A percentile compares a stretch with the other conserved stretches of the same genome.
Conservation (phyloP, 1,284 basidiomycete genomes). For the Porogramme epimiltina region DNA sequence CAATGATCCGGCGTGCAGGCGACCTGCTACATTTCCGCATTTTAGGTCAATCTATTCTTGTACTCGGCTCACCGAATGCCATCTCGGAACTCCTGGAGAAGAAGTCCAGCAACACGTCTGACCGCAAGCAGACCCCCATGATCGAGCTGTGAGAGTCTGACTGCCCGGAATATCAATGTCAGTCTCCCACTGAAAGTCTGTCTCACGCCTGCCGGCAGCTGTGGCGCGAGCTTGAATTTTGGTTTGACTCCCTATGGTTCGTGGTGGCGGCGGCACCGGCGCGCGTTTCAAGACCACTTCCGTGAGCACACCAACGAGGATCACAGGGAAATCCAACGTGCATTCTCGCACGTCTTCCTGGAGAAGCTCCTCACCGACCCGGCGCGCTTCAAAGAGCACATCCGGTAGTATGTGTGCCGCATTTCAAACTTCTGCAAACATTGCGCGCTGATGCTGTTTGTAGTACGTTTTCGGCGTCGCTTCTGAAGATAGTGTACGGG, state of each 20-base stretch:
- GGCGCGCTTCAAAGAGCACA: not conserved
- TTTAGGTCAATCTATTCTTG: slow-evolving; percentile 1
- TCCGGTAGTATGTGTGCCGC: slow-evolving; percentile 1
- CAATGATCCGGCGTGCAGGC: not conserved
- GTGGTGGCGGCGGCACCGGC: slow-evolving; percentile 21
- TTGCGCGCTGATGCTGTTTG: not conserved
- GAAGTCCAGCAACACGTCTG: slow-evolving; percentile 2
- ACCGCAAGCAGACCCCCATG: not conserved
- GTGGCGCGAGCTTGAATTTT: no score
- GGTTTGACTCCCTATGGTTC: no score
- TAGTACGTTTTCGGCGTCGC: slow-evolving; percentile 3
- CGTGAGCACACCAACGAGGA: not conserved
- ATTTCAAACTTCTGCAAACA: not conserved
- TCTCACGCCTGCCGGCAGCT: no score
- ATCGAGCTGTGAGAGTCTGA: not conserved
- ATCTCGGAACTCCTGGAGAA: slow-evolving; percentile 10
- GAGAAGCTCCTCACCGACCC: not conserved
- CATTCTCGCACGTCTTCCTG: not conserved
- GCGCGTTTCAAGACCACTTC: slow-evolving; percentile 16
- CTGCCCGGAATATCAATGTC: not conserved
- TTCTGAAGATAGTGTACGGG: slow-evolving; percentile 9
- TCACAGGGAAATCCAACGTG: not conserved
- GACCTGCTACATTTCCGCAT: slow-evolving; percentile 2
- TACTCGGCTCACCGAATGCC: not conserved
- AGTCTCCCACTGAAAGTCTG: no score